A percentile compares a stretch with the other conserved stretches of the same genome.
phyloP scores from a whole-genome alignment of 148 eudicot species.

The Dysphania ambrosioides region DNA sequence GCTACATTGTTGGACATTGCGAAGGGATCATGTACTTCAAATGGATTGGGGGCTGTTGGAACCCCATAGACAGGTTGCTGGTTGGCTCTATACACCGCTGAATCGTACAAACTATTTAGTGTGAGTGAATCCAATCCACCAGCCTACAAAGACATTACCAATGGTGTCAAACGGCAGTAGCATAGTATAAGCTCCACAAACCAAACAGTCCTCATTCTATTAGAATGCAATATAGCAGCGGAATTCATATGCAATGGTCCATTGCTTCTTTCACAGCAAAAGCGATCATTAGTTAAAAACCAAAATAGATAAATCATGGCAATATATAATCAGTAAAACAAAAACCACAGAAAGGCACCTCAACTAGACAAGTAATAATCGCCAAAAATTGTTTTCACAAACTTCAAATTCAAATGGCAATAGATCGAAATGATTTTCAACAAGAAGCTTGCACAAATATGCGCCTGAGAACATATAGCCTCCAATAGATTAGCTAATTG shows the following conservation, averaged over 20 bases:
- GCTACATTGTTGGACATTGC: constrained; percentile 54
- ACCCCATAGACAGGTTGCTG: constrained; percentile 74
- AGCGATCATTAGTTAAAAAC: background rate
- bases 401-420: background rate
- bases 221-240: background rate
- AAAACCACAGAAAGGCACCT: background rate
- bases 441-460: background rate
- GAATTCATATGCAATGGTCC: background rate
- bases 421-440: background rate
- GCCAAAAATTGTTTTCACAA: background rate
- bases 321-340: background rate
- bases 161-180: background rate
- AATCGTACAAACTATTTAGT: constrained; percentile 76
- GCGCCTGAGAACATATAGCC: background rate
- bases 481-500: too few relatives aligned
- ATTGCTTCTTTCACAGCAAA: background rate
- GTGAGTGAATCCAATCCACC: constrained; percentile 95
- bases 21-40: constrained; percentile 82
- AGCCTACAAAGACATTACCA: constrained; percentile 42
- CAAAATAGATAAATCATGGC: background rate
- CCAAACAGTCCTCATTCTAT: background rate
- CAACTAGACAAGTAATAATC: background rate
- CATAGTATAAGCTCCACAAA: background rate
- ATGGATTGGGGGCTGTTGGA: constrained; percentile 86
- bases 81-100: constrained; percentile 72